Base-by-base conservation (phyloP, 2,329 filamentous ascomycete species). In the Clarireedia homoeocarpa region DNA sequence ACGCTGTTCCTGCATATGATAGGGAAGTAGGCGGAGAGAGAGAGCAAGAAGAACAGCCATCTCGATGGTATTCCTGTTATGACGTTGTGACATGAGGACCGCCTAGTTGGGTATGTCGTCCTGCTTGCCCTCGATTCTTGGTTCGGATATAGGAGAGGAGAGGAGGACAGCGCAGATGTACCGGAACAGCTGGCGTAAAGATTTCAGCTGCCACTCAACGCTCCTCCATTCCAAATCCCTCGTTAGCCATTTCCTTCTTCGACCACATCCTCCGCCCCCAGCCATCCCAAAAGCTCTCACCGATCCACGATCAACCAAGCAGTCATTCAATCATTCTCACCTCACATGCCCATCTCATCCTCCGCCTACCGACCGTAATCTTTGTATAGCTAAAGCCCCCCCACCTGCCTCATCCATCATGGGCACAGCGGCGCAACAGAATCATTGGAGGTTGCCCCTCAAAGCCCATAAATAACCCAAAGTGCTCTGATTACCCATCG, bases 1-100 rank as follows among this genome's bases (percentile, higher is more conserved):
- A 47, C 44, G n/a, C 27, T 27, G 44, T 47, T 47, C 44, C 44
- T 47, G 44, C 44, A 47, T 47, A 47, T 47, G 24, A n/a, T 47
- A 4, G 40, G 23, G 7, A 44, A 23, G n/a, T 4, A 17, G 40
- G 23, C 12, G 17, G 30, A 34, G 30, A 12, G 12, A 12, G 17
- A 40, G 17, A 40, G 6, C 6, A 20, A 5, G 39, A 42, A 20
- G 39, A 42, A 42, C 9, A 14, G 17, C 20, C 10, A 34, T 34
- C 30, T 34, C 10, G 30, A 34, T 34, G 30, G 12, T 34, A 12
- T 34, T 34, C 4, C n/a, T n/a, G n/a, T n/a, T n/a, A n/a, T n/a
- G n/a, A 34, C 14, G 30, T 12, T 34, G 30, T 34, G 30, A 9
- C 30, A 34, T 34, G 30, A 34, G 30, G 30, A 34, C 30, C 30